Evolutionary conservation across 2,329 filamentous ascomycete genomes (phyloP), one percentile per base, ranked within the genome.

Genomic region (Diaporthe batatas): DNA sequence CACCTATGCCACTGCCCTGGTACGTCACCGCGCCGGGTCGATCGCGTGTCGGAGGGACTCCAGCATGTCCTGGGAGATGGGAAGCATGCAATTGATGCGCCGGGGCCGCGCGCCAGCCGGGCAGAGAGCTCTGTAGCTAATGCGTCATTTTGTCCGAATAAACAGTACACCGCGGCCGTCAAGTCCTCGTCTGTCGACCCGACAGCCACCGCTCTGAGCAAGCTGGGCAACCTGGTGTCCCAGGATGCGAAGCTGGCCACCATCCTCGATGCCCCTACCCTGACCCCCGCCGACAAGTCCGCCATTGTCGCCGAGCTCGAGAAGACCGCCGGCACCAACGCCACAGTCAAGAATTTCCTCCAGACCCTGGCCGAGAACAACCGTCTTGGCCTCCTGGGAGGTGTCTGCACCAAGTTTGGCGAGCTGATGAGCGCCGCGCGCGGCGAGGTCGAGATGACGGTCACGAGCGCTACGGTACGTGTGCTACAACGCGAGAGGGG

Each of bases 1-100:
- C 85, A 98, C 96, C 83, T 99, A 99, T 88, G 96, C 96, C 84
- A 95, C 93, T 87, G 96, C 96, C 88, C 90, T 99, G 92, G 96
- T 99, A 96, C 84, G 94, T 78, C 73, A 73, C 73, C 55, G 36
- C 59, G 71, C 70, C 72, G 54, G 70, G 25, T 68, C 49, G 44
- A 69, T 44, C 57, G 71, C 54, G 64, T 7, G n/a, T 53, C 54
- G 58, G 71, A 23, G 39, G 49, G 68, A 75, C 75, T 76, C n/a
- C 11, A 29, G 57, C 23, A n/a, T 32, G 34, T 23, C 32, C 14
- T 59, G 34, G 68, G 47, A 25, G 47, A 42, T 54, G 32, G 68
- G 23, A n/a, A 21, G n/a, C 18, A 14, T 53, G 68, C 67, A 67
- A 67, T 59, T 67, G 57, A 57, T 42, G 54, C 51, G 58, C 57